Percentiles rank a stretch among this genome's conserved stretches.
phyloP scores from a whole-genome alignment of 78 protist species.

The Dictyostelium capitatum region DNA sequence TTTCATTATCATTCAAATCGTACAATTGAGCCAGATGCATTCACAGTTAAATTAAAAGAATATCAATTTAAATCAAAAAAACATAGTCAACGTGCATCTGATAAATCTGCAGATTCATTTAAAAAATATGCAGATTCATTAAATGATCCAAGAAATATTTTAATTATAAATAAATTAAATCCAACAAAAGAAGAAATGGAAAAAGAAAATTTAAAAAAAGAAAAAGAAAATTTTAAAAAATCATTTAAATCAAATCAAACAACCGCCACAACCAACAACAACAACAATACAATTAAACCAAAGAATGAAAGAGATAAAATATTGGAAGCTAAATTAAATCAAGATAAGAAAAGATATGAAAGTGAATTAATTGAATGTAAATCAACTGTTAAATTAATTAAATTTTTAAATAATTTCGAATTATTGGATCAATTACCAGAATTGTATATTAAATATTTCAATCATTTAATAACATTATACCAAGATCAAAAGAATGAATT shows the following conservation, averaged over 20 bases:
- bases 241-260: background rate
- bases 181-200: conserved; percentile 1
- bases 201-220: background rate
- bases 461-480: background rate
- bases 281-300: background rate
- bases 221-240: conserved; percentile 27
- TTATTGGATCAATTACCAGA: background rate
- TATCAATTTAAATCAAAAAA: background rate
- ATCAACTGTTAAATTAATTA: background rate
- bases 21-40: conserved; percentile 31
- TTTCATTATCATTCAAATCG: conserved; percentile 18
- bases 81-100: background rate
- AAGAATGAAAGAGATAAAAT: background rate
- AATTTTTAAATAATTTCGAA: conserved; percentile 6
- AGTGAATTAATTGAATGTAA: background rate
- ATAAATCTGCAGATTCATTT: background rate
- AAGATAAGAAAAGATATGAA: background rate
- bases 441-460: background rate
- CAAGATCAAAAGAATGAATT: background rate
- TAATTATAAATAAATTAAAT: conserved; percentile 2
- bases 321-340: background rate
- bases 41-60: background rate
- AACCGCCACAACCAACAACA: background rate
- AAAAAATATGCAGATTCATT: conserved; percentile 34
- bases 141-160: conserved; percentile 36